Evolutionary conservation across 108 stramenopile genomes (phyloP).

Genomic region (Thalassiosira profunda): DNA sequence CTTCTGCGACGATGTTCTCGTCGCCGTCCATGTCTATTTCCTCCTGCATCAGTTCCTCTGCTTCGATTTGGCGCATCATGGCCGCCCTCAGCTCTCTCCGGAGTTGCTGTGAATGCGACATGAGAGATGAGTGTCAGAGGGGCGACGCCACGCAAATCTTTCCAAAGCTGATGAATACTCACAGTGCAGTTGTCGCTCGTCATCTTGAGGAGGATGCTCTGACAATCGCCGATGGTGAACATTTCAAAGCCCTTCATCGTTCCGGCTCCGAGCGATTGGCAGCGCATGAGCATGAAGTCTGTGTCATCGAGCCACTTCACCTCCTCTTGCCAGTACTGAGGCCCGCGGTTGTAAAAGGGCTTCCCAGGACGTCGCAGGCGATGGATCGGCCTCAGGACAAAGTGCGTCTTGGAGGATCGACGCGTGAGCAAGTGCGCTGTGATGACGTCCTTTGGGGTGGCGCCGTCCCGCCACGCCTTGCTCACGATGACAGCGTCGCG

Average conservation of each 20-base stretch:
- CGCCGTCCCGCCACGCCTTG: slow-evolving; percentile 92
- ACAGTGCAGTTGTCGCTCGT: slow-evolving; percentile 79
- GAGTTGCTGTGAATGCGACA: slow-evolving; percentile 71
- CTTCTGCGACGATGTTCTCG: slow-evolving; percentile 76
- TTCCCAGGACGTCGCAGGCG: slow-evolving; percentile 23
- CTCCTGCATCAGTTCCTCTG: slow-evolving; percentile 76
- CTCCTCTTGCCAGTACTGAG: slow-evolving; percentile 69
- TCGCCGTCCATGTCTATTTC: slow-evolving; percentile 61
- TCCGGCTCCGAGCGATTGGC: slow-evolving; percentile 81
- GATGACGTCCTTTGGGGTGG: slow-evolving; percentile 79
- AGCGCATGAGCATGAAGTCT: slow-evolving; percentile 72
- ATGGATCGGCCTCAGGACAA: slow-evolving; percentile 48
- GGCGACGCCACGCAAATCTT: no score
- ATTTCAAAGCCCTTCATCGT: slow-evolving; percentile 86
- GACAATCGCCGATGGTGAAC: slow-evolving; percentile 92
- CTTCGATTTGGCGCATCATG: slow-evolving; percentile 74
- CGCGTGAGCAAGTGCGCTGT: slow-evolving; percentile 74
- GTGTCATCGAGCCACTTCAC: slow-evolving; percentile 84
- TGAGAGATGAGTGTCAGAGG: no score
- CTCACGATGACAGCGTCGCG: slow-evolving; percentile 88
- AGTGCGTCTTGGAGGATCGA: slow-evolving; percentile 59
- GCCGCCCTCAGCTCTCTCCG: slow-evolving; percentile 66
- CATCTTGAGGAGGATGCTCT: slow-evolving; percentile 87
- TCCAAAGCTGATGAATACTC: no score
- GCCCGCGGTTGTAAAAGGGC: slow-evolving; percentile 8